phyloP scores from a whole-genome alignment of 208 protist species.

The Trichomonas tenax region DNA sequence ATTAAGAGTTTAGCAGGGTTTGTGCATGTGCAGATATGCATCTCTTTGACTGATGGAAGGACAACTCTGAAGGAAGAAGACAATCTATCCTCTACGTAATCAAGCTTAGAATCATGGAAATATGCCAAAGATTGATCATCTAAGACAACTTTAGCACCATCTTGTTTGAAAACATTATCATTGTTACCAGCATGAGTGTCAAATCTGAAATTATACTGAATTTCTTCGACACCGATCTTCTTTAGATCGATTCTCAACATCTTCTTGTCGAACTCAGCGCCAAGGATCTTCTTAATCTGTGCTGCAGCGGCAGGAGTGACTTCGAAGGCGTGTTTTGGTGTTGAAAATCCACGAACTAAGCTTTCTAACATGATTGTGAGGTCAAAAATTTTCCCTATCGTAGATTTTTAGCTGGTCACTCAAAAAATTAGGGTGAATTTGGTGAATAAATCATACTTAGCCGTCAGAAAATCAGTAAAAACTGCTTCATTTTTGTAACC shows the following conservation, averaged over 20 bases:
- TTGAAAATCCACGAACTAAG: too few relatives aligned
- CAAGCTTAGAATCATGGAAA: not conserved
- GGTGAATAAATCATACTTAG: too few relatives aligned
- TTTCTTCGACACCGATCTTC: not conserved
- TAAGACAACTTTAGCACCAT: not conserved
- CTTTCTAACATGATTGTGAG: too few relatives aligned
- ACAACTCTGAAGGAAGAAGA: not conserved
- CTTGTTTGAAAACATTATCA: not conserved
- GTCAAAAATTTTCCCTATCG: too few relatives aligned
- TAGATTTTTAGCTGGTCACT: too few relatives aligned
- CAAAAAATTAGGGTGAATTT: too few relatives aligned
- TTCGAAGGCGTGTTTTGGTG: not conserved
- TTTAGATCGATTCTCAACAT: not conserved
- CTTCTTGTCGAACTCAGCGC: not conserved
- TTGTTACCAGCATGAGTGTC: not conserved
- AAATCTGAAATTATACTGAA: not conserved
- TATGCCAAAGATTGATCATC: not conserved
- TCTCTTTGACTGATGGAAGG: not conserved
- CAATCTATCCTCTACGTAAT: not conserved
- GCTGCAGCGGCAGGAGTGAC: not conserved
- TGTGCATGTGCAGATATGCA: not conserved
- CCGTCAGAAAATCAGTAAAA: too few relatives aligned
- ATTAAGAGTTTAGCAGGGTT: not conserved
- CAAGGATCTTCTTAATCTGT: not conserved
- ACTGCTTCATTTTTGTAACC: too few relatives aligned